phyloP scores from a whole-genome alignment of 441 rosid genomes.

The Corymbia citriodora region DNA sequence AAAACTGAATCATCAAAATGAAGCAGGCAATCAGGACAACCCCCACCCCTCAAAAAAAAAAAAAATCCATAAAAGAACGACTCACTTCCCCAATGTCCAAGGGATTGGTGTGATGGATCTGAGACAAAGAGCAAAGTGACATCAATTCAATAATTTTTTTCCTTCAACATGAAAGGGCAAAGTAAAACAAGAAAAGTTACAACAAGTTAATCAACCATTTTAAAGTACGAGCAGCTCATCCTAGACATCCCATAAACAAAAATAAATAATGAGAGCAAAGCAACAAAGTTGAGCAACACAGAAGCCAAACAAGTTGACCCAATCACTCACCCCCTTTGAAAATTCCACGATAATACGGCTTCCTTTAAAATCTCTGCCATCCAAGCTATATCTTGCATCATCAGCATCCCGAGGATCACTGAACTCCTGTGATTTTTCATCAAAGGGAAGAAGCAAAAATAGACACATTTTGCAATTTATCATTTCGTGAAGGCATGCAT shows the following conservation, averaged over 20 bases:
- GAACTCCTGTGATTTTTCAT: conserved; percentile 39
- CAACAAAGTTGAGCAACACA: background rate
- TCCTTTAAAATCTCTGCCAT: conserved; percentile 67
- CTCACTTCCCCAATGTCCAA: background rate
- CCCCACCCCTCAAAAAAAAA: background rate
- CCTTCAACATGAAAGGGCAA: background rate
- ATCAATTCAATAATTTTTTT: background rate
- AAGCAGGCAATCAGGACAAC: background rate
- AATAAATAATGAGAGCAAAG: background rate
- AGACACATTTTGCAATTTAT: background rate
- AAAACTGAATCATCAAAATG: background rate
- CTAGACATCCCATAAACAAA: background rate
- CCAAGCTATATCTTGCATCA: conserved; percentile 59
- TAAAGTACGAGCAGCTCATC: background rate
- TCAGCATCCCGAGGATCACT: conserved; percentile 76
- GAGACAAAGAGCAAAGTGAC: background rate
- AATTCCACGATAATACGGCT: conserved; percentile 66
- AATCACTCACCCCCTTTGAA: conserved; percentile 53
- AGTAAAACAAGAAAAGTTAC: background rate
- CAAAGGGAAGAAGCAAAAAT: background rate
- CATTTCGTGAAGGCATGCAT: background rate
- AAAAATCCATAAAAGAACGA: background rate
- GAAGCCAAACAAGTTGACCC: background rate
- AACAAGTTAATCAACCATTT: background rate
- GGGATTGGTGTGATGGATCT: background rate